Evolutionary conservation across 176 grass and related monocot species (phyloP).

Genomic region (Elaeis guineensis): DNA sequence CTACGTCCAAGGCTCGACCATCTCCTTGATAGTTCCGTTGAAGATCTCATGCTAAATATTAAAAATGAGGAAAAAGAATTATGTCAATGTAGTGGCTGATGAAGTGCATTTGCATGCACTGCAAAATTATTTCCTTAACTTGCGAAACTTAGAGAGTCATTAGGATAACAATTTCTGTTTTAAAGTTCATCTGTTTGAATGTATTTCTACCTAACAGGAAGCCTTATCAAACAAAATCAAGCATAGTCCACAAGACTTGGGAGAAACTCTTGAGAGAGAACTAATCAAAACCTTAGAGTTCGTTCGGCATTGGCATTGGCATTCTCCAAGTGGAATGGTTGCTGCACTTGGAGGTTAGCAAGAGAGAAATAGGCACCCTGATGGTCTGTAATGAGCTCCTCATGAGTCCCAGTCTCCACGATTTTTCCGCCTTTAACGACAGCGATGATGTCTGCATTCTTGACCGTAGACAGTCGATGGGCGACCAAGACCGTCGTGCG

Average conservation of each 20-base stretch:
- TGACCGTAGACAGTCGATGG: conserved; percentile 73
- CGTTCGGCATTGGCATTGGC: conserved; percentile 39
- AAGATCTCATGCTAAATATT: conserved; percentile 52
- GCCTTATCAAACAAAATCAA: no score
- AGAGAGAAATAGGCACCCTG: conserved; percentile 61
- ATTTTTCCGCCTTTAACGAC: conserved; percentile 85
- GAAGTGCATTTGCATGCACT: no score
- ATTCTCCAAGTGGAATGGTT: conserved; percentile 43
- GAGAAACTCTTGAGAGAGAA: no score
- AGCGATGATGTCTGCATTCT: conserved; percentile 78
- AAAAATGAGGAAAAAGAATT: neutral
- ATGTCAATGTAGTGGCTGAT: no score
- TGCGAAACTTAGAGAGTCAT: no score
- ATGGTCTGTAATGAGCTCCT: conserved; percentile 57
- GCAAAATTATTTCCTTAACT: no score
- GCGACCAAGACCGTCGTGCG: conserved; percentile 89
- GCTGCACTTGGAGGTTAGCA: conserved; percentile 60
- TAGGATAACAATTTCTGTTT: no score
- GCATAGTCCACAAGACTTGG: no score
- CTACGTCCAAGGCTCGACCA: conserved; percentile 58
- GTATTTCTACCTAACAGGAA: no score
- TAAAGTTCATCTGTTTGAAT: no score
- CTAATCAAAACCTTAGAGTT: conserved; percentile 45
- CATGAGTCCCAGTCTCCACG: conserved; percentile 82
- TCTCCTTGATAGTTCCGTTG: conserved; percentile 63